Percentiles rank a stretch among this genome's conserved stretches.
Evolutionary conservation across 371 early-diverging fungal genomes (phyloP).

Genomic region (Rhizopus delemar): DNA sequence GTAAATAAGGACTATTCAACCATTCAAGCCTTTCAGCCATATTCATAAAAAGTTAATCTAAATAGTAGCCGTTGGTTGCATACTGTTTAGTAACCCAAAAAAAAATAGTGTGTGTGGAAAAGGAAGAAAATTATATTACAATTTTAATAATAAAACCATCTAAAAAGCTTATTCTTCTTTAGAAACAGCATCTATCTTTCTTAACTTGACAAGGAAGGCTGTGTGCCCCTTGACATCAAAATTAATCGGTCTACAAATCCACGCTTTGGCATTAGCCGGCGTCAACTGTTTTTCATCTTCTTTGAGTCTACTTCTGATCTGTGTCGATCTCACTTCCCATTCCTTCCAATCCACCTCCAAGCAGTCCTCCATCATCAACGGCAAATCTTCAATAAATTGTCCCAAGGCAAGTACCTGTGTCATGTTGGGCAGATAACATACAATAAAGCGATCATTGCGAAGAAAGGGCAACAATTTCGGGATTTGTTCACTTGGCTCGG

Average conservation of each 20-base stretch:
- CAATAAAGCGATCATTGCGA: constrained; percentile 65
- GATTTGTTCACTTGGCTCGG: constrained; percentile 59
- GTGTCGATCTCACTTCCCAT: constrained; percentile 69
- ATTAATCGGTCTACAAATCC: constrained; percentile 67
- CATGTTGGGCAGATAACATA: constrained; percentile 78
- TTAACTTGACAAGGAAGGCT: constrained; percentile 63
- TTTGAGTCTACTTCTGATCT: constrained; percentile 52
- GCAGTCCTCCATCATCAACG: constrained; percentile 59
- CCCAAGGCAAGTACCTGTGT: constrained; percentile 70
- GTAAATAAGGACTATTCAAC: no score
- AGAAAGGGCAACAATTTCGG: constrained; percentile 48
- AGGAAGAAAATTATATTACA: not conserved
- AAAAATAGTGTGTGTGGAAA: not conserved
- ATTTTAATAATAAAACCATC: not conserved
- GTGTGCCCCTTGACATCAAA: constrained; percentile 62
- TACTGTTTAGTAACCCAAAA: not conserved
- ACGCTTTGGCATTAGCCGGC: constrained; percentile 31
- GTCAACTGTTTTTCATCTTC: constrained; percentile 13
- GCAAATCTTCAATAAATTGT: constrained; percentile 46
- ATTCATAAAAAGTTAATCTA: no score
- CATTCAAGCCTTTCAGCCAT: no score
- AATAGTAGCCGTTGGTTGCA: no score
- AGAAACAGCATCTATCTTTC: not conserved
- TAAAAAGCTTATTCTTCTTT: not conserved
- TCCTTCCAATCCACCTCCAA: constrained; percentile 71